These are phyloP conservation scores for Chlamydomonas sp. DNA, from an alignment of 139 green algal genomes.

Conservation along the genomic window DNA sequence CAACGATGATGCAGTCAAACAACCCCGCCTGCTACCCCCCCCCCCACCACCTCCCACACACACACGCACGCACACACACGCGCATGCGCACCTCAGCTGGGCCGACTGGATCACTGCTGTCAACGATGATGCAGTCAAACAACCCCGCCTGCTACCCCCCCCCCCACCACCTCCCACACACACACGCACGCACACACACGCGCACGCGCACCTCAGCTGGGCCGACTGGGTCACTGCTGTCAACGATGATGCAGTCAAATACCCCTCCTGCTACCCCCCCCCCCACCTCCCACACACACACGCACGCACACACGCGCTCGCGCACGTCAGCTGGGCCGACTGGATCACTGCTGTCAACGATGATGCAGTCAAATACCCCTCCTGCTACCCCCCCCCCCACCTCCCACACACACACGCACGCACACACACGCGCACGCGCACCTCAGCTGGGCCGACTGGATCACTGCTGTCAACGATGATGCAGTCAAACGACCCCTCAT, in stretches of 20 bases:
- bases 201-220: constrained; percentile 83
- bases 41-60: no score
- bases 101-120: no score
- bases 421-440: no score
- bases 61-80: no score
- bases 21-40: no score
- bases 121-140: no score
- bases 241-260: constrained; percentile 96
- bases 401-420: constrained; percentile 90
- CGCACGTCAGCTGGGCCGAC: constrained; percentile 85
- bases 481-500: constrained; percentile 76
- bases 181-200: no score
- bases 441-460: constrained; percentile 88
- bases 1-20: no score
- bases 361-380: constrained; percentile 87
- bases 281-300: constrained; percentile 82
- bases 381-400: constrained; percentile 20
- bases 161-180: no score
- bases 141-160: no score
- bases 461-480: constrained; percentile 99
- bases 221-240: constrained; percentile 93
- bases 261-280: constrained; percentile 21
- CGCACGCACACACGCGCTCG: no score
- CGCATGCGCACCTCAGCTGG: no score
- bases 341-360: constrained; percentile 96